Base-by-base conservation (phyloP, 2,329 filamentous ascomycete species). In the Colletotrichum australisinense region DNA sequence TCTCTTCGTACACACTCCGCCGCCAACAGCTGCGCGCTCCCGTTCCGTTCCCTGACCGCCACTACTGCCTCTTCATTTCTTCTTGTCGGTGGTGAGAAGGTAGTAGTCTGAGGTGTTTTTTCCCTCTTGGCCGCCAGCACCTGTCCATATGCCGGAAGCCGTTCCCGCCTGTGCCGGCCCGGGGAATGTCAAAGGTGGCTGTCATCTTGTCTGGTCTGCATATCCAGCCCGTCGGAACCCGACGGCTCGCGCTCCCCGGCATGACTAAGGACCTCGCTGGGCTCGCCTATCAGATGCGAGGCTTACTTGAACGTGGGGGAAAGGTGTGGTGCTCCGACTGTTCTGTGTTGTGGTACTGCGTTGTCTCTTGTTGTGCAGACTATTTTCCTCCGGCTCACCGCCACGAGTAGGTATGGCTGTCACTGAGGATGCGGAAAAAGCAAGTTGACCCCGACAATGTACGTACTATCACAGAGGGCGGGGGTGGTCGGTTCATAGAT, bases 1-100 rank as follows among this genome's bases (percentile, higher is more conserved):
- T 63, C 62, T 56, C 38, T 42, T 74, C 55, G 38, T 24, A 32
- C 3, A 26, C 46, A 62, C 67, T 46, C 26, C 59, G 22, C 57
- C 68, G 63, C 63, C 38, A 63, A 42, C 38, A 52, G 30, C 63
- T 63, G 72, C 72, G 63, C 42, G 46, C 52, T 67, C 68, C 72
- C 63, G 72, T 28, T 63, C 72, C 58, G 63, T 28, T 19, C 68
- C 58, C 57, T 58, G 69, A 71, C 63, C 72, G 72, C 72, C 67
- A 74, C 35, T 67, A 69, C 57, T 67, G 68, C 63, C 72, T 72
- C 42, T 63, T 67, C 32, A 56, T 72, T 55, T 32, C 57, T 68
- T 72, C 72, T 68, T 59, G 16, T 53, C 14, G n/a, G 46, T 38
- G 66, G 58, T 67, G 8, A 35, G 22, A 4, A 22, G 22, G 42